Base-by-base conservation (phyloP, 2,329 filamentous ascomycete species). In the Curvularia sp. region DNA sequence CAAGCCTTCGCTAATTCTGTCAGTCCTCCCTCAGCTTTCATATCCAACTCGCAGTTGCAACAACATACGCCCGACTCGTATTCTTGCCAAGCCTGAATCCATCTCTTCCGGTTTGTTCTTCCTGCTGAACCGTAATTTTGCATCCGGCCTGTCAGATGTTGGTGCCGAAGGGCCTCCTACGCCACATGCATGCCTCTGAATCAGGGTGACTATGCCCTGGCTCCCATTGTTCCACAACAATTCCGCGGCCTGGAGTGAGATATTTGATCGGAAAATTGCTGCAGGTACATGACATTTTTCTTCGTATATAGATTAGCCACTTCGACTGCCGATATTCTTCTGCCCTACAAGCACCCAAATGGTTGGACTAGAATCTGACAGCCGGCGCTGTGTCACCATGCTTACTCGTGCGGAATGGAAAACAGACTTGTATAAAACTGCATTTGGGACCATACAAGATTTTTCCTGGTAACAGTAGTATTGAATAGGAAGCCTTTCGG, bases 241-340 rank as follows among this genome's bases (percentile, higher is more conserved):
- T n/a, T 35, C 30, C 38, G 18, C 24, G 31, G 46, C 8, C 50
- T n/a, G 20, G 15, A 48, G 46, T 35, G 28, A 52, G 48, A 31
- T 20, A 20, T 7, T 35, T 42, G 20, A 49, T 39, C 31, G 28
- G 13, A 42, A 38, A 22, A n/a, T 24, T 31, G 20, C 49, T 59
- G 49, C n/a, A 47, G 52, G 26, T 42, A 42, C 42, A 49, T 38
- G 39, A n/a, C 35, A 10, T 35, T 35, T n/a, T 42, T 57, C 10
- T 4, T 55, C 44, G 24, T 50, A 38, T 49, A 26, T 33, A 56
- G 26, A 51, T 56, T 53, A 46, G 56, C 49, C 46, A 51, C 53
- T 58, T 48, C 46, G 54, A 50, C 54, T 55, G 54, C 55, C 30
- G 52, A 58, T 24, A 49, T 61, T 33, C 49, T 33, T 41, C 20